Percentiles rank a stretch among this genome's conserved stretches.
Conservation (phyloP, 148 eudicot genomes). For the Diospyros kaki region DNA sequence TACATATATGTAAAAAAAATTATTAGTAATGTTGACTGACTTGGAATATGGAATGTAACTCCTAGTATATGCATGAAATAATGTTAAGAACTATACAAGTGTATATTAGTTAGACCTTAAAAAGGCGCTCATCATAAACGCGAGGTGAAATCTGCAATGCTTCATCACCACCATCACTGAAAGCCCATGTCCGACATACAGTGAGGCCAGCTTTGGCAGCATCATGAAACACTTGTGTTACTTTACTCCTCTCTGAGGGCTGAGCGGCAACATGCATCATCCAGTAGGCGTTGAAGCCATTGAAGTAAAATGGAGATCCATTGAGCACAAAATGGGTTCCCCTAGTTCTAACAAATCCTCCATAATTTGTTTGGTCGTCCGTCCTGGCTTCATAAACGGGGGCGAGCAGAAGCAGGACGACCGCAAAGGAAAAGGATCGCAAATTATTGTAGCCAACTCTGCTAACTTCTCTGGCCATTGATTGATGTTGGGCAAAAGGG, state of each 20-base stretch:
- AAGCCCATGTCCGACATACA: slow-evolving; percentile 95
- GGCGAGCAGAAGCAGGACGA: too few species aligned
- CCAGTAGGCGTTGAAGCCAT: slow-evolving; percentile 99
- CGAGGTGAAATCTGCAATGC: slow-evolving; percentile 94
- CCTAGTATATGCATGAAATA: too few species aligned
- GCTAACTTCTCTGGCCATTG: too few species aligned
- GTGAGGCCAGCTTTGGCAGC: slow-evolving; percentile 92
- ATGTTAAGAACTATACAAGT: background rate
- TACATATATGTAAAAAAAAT: background rate
- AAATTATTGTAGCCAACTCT: too few species aligned
- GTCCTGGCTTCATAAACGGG: too few species aligned
- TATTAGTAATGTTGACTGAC: too few species aligned
- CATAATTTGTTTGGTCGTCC: too few species aligned
- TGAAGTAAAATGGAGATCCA: slow-evolving; percentile 62
- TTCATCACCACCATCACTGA: slow-evolving; percentile 84
- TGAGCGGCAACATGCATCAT: slow-evolving; percentile 89
- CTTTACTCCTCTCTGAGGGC: slow-evolving; percentile 37
- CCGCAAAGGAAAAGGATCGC: too few species aligned
- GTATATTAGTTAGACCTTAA: slow-evolving; percentile 41
- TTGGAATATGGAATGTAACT: too few species aligned
- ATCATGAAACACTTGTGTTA: slow-evolving; percentile 54
- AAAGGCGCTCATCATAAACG: slow-evolving; percentile 62
- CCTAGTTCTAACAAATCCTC: slow-evolving; percentile 13
- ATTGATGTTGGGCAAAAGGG: too few species aligned
- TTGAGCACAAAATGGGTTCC: slow-evolving; percentile 80